Evolutionary conservation across 441 rosid genomes (phyloP), one percentile per base, ranked within the genome.

Genomic region (Kokia cookei): DNA sequence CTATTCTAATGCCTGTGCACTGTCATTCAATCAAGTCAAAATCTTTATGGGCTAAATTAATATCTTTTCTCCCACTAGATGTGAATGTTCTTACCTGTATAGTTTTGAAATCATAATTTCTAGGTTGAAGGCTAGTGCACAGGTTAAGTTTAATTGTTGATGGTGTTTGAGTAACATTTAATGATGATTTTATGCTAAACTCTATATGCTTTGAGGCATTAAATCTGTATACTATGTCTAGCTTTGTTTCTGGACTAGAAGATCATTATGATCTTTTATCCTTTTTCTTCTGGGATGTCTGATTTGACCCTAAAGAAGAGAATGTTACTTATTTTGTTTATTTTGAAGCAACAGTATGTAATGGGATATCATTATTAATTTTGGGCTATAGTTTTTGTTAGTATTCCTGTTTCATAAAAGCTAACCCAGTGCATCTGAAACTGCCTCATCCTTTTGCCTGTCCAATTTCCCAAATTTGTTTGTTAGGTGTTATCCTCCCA

Each of bases 111-210:
- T 71, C 66, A 78, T 75, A 71, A 75, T 84, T 55, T 69, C 74
- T 75, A 65, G 65, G 78, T 78, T 84, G 86, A 78, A 83, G 84
- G 81, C 76, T 55, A 69, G 88, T 79, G 88, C 88, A 79, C 83
- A 72, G 81, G 82, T 78, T 65, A 54, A 75, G 74, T 78, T 78
- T 77, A 48, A 50, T 74, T 74, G 62, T 73, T 59, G 74, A 72
- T 72, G 85, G 73, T 76, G 72, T 69, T 71, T 57, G 48, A 74
- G 77, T 82, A 83, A 81, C 63, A n/a, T 73, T 72, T 81, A 71
- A 63, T 58, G 67, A 48, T 77, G 75, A 71, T 76, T 75, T 60
- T 78, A 58, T 75, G 32, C 24, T 73, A 65, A 66, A 67, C 73
- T 73, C 40, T 72, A 69, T 80, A 61, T 78, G 74, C 66, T 74